Evolutionary conservation across 2,329 filamentous ascomycete species (phyloP), one percentile per base, ranked within the genome.

Genomic region (Fusarium cicatricum): DNA sequence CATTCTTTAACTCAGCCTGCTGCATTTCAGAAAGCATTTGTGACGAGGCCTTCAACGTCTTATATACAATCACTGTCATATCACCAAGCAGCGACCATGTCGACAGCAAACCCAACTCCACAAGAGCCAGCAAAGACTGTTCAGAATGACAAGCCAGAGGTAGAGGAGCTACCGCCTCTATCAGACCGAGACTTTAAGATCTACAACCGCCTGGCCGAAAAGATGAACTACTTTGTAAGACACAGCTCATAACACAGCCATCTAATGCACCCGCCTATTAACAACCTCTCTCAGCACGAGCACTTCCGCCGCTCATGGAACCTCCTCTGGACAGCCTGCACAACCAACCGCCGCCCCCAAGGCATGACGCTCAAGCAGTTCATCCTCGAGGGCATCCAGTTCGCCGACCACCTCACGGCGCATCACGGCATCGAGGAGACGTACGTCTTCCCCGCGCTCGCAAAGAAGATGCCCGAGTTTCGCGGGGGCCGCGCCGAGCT

Each of bases 341-440:
- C 78, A 26, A 77, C 75, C 39, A 73, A 81, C 55, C 83, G 83
- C 57, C 85, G 88, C 0, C 87, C 90, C 0, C 69, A 77, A 4
- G 81, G 81, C 61, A 84, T 92, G 78, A 86, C 87, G 1, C 82
- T 91, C 12, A 82, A 83, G 23, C 82, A 89, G 61, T 91, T 95
- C 74, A 77, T 96, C 64, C 73, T 79, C 64, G 78, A 82, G 21
- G 90, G 88, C 28, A 78, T 91, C n/a, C 78, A 86, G 42, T 92
- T 97, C 72, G 82, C 85, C 63, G 80, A 82, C 14, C 83, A 89
- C 53, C 85, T 97, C n/a, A 83, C 85, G 10, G 75, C 84, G 52
- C 92, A 97, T 76, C 93, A 97, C 77, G 79, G 77, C 52, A 94
- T 96, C 68, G 93, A 97, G 73, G 92, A 97, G 74, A 76, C 80